These are phyloP conservation scores for Leccinum ochraceum DNA, from an alignment of 768 basidiomycete species.

Conservation along the genomic window DNA sequence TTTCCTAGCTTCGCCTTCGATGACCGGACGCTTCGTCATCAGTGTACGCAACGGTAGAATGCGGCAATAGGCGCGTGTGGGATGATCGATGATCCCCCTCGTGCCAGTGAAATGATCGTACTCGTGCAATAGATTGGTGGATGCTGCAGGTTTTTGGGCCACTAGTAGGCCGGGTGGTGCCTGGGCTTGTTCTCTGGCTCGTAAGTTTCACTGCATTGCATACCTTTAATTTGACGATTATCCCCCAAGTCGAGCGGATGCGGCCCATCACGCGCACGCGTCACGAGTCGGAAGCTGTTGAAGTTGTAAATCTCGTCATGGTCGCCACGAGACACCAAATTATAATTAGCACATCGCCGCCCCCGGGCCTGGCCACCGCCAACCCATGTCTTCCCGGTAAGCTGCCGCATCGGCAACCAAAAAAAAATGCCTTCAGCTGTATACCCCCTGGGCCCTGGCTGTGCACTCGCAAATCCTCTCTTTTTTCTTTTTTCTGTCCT, in stretches of 20 bases:
- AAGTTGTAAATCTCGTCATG: not conserved
- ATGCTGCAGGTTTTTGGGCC: not conserved
- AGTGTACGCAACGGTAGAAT: not conserved
- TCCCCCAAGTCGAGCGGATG: not conserved
- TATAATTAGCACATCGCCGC: constrained; percentile 8
- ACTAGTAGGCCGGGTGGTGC: too few species aligned
- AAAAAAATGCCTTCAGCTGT: constrained; percentile 19
- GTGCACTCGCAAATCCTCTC: constrained; percentile 23
- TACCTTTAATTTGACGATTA: too few species aligned
- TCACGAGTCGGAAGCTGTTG: not conserved
- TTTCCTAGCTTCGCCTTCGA: not conserved
- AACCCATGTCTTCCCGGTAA: constrained; percentile 17
- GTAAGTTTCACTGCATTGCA: too few species aligned
- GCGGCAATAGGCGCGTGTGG: not conserved
- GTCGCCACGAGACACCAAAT: not conserved
- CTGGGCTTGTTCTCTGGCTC: too few species aligned
- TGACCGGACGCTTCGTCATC: not conserved
- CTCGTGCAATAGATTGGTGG: too few species aligned
- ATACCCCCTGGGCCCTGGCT: constrained; percentile 1
- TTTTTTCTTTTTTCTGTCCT: constrained; percentile 23
- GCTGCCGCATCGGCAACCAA: not conserved
- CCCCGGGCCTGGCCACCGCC: not conserved
- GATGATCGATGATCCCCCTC: not conserved
- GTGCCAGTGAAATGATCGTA: not conserved
- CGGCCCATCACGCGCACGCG: too few species aligned